phyloP scores from a whole-genome alignment of 257 asterid species.

The Fraxinus cuspidata region DNA sequence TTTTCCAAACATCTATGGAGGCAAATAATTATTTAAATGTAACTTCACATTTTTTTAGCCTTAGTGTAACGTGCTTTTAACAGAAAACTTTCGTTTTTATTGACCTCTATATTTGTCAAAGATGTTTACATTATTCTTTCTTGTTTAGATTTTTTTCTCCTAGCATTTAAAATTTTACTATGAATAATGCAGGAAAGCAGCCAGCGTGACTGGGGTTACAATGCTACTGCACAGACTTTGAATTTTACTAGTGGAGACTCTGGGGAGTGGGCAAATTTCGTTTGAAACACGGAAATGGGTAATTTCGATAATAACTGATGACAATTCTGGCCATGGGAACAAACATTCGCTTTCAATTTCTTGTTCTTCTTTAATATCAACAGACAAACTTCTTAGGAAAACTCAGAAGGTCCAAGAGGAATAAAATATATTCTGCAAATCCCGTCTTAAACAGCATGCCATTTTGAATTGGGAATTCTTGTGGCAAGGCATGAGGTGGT shows the following conservation, averaged over 20 bases:
- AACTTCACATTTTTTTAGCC: too few species aligned
- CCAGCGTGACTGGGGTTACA: not conserved
- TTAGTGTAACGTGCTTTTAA: too few species aligned
- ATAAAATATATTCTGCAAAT: not conserved
- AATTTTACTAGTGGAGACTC: not conserved
- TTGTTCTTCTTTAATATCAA: conserved; percentile 15
- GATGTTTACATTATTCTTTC: too few species aligned
- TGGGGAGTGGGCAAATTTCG: not conserved
- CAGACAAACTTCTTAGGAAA: not conserved
- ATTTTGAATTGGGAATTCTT: not conserved
- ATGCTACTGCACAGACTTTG: conserved; percentile 5
- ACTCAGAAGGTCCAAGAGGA: too few species aligned
- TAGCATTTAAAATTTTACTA: not conserved
- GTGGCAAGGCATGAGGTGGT: not conserved
- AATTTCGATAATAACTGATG: conserved; percentile 18
- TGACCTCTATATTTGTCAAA: too few species aligned
- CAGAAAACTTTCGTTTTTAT: too few species aligned
- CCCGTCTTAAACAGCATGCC: conserved; percentile 20
- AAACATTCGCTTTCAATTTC: conserved; percentile 17
- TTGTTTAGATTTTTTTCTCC: not conserved
- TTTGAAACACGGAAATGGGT: conserved; percentile 16
- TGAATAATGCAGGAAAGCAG: conserved; percentile 1
- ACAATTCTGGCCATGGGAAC: conserved; percentile 28
- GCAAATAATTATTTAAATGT: too few species aligned
- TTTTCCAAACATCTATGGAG: not conserved